These are phyloP conservation scores for Selenicereus undatus DNA, from an alignment of 148 eudicot genomes.

Conservation along the genomic window DNA sequence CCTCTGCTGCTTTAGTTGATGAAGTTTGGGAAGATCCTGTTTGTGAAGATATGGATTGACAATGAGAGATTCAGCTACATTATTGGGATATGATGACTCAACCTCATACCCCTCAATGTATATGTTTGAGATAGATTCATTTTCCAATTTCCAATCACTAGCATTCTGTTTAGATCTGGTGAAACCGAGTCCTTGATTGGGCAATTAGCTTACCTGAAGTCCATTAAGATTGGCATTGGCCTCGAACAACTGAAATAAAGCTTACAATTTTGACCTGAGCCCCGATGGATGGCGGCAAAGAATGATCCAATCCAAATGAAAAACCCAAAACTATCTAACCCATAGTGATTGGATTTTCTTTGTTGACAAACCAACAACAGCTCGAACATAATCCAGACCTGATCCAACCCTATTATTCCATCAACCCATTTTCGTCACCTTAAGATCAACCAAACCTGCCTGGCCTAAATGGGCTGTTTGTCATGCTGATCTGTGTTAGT, in stretches of 20 bases:
- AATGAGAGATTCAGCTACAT: no score
- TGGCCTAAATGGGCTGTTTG: background rate
- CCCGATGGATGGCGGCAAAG: background rate
- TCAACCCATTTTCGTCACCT: background rate
- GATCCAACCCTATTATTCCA: background rate
- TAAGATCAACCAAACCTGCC: background rate
- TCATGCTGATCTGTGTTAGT: background rate
- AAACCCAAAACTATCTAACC: background rate
- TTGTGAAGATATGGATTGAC: background rate
- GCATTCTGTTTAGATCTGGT: background rate
- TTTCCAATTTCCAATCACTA: no score
- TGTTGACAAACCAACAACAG: background rate
- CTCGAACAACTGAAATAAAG: background rate
- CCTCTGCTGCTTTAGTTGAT: conserved; percentile 1
- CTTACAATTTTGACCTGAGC: background rate
- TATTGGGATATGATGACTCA: no score
- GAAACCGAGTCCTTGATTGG: background rate
- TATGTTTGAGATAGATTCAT: no score
- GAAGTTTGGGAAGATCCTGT: background rate
- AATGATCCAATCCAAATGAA: background rate
- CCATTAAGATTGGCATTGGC: background rate
- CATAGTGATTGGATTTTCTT: background rate
- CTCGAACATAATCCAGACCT: background rate
- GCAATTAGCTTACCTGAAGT: no score
- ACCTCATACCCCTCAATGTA: no score